Evolutionary conservation across 768 basidiomycete genomes (phyloP).

Genomic region (Amanita jacksonii): DNA sequence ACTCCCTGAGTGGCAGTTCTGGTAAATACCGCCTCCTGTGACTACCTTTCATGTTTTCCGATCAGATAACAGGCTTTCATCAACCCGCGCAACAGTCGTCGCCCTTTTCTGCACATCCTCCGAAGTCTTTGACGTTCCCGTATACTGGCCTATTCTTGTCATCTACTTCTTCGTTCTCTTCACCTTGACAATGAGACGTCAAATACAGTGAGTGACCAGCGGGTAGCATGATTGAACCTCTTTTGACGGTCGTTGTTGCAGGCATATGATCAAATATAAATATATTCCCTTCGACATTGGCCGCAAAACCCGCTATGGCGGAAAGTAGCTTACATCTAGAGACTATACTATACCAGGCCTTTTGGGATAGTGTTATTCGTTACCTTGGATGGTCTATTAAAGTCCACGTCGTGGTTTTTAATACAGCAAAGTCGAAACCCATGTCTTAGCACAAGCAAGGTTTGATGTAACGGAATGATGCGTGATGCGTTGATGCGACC

Average conservation of each 20-base stretch:
- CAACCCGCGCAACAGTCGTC: conserved; percentile 81
- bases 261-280: conserved; percentile 99
- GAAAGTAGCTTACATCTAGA: conserved; percentile 27
- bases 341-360: conserved; percentile 8
- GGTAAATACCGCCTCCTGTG: conserved; percentile 35
- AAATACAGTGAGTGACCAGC: conserved; percentile 77
- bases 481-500: too few relatives aligned
- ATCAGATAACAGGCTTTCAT: conserved; percentile 57
- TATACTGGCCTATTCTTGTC: conserved; percentile 98
- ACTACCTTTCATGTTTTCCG: background rate
- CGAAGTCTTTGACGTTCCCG: conserved; percentile 87
- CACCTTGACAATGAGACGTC: conserved; percentile 88
- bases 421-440: too few relatives aligned
- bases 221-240: background rate
- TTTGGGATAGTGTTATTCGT: conserved; percentile 9
- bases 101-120: conserved; percentile 77
- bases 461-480: too few relatives aligned
- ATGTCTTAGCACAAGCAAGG: too few relatives aligned
- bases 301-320: conserved; percentile 81
- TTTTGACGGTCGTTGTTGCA: conserved; percentile 20
- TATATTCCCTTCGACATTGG: conserved; percentile 95
- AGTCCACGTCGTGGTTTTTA: too few relatives aligned
- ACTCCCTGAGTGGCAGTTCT: conserved; percentile 95
- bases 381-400: too few relatives aligned
- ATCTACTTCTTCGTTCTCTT: conserved; percentile 96